Conservation (phyloP, 2,329 filamentous ascomycete species). For the Xylaria sp. region DNA sequence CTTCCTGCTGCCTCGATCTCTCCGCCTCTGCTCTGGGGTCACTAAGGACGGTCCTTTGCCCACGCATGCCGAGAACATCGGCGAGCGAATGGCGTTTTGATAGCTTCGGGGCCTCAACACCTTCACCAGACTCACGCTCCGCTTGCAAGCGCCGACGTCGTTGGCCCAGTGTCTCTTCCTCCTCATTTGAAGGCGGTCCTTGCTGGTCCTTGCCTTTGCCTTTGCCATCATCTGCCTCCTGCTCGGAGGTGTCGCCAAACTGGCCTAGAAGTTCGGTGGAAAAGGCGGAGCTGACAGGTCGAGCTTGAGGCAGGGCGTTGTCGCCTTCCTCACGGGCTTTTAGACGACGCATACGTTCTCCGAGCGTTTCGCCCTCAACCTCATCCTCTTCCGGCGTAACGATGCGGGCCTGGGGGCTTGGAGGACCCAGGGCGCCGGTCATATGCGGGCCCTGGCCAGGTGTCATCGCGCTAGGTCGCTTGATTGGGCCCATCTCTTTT, state of each 20-base stretch:
- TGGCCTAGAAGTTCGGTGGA: conserved; percentile 69
- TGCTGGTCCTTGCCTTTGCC: conserved; percentile 35
- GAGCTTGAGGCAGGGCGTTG: conserved; percentile 52
- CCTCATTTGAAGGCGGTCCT: conserved; percentile 44
- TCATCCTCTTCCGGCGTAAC: conserved; percentile 50
- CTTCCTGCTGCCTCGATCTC: conserved; percentile 45
- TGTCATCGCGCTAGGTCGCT: conserved; percentile 50
- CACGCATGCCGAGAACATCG: conserved; percentile 55
- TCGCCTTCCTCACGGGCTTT: conserved; percentile 56
- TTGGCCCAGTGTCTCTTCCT: conserved; percentile 79
- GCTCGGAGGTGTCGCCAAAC: conserved; percentile 55
- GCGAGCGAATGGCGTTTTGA: conserved; percentile 54
- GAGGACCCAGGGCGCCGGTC: conserved; percentile 32
- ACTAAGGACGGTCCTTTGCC: conserved; percentile 39
- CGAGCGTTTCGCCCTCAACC: conserved; percentile 67
- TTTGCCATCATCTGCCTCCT: conserved; percentile 40
- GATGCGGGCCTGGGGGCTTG: conserved; percentile 36
- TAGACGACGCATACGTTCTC: conserved; percentile 66
- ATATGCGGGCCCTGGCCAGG: conserved; percentile 37
- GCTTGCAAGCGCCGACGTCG: conserved; percentile 74
- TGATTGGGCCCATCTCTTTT: conserved; percentile 47
- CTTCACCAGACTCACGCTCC: conserved; percentile 65
- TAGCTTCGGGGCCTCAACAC: conserved; percentile 50
- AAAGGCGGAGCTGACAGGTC: conserved; percentile 68
- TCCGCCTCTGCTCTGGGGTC: conserved; percentile 48